Percentiles rank a stretch among this genome's conserved stretches.
Evolutionary conservation across 805 yeast genomes (phyloP).

Genomic region (Yamadazyma olivae): DNA sequence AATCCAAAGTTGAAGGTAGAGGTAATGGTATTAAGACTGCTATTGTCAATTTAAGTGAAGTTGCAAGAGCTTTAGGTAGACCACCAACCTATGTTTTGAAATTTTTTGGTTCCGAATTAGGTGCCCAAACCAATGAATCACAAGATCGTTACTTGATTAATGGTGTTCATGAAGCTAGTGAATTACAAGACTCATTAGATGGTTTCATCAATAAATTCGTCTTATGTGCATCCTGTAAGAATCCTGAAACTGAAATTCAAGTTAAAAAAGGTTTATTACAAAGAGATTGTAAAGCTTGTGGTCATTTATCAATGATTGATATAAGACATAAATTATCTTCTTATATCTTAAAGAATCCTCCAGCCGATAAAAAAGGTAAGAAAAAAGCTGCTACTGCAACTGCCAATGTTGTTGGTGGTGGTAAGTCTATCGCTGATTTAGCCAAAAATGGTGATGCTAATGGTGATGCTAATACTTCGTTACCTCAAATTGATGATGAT

Average conservation of each 20-base stretch:
- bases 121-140: conserved; percentile 89
- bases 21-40: conserved; percentile 99
- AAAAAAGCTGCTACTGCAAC: conserved; percentile 84
- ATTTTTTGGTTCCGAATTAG: conserved; percentile 93
- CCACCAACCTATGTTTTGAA: conserved; percentile 91
- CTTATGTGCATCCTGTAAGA: conserved; percentile 90
- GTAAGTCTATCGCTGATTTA: conserved; percentile 74
- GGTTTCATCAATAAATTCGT: conserved; percentile 93
- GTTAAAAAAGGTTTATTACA: conserved; percentile 72
- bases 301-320: conserved; percentile 80
- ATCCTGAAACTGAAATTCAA: conserved; percentile 94
- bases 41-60: conserved; percentile 84
- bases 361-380: conserved; percentile 52
- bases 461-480: conserved; percentile 19
- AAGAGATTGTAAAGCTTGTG: conserved; percentile 98
- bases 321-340: conserved; percentile 84
- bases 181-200: conserved; percentile 90
- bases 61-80: conserved; percentile 90
- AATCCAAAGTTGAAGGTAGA: conserved; percentile 96
- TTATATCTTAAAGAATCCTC: conserved; percentile 87
- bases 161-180: conserved; percentile 88
- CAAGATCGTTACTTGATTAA: conserved; percentile 85
- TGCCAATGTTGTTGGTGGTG: conserved; percentile 87
- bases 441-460: conserved; percentile 44
- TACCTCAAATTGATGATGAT: conserved; percentile 39